These are phyloP conservation scores for Klebsormidium nitens DNA, from an alignment of 139 green algal genomes.

Conservation along the genomic window DNA sequence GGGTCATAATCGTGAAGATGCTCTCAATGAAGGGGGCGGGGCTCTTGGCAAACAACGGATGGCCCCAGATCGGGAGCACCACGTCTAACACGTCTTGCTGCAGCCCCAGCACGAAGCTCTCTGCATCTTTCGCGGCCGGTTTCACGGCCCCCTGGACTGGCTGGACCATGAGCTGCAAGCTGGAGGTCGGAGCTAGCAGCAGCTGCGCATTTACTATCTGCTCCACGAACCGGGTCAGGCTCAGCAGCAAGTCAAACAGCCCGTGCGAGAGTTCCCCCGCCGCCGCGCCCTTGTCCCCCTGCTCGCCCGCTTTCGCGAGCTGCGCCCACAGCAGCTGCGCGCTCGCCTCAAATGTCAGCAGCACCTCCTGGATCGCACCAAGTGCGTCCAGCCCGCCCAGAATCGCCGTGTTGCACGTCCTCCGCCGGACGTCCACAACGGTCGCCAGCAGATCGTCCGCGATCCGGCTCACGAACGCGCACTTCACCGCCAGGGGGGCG, in stretches of 20 bases:
- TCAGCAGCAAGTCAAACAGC: background rate
- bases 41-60: conserved; percentile 39
- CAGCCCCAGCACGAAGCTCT: conserved; percentile 46
- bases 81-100: conserved; percentile 46
- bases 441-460: conserved; percentile 62
- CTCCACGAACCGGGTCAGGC: background rate
- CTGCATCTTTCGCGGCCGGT: conserved; percentile 28
- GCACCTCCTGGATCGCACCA: conserved; percentile 27
- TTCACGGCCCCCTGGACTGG: background rate
- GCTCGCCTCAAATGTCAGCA: conserved; percentile 10
- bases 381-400: conserved; percentile 49
- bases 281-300: background rate
- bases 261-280: background rate
- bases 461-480: conserved; percentile 38
- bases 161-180: background rate
- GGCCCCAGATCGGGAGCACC: conserved; percentile 70
- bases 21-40: conserved; percentile 11
- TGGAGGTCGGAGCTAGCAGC: conserved; percentile 4
- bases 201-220: background rate
- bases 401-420: conserved; percentile 72
- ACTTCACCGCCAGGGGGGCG: too few species aligned
- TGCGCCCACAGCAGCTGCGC: conserved; percentile 26
- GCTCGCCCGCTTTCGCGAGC: background rate
- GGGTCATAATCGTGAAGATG: conserved; percentile 35
- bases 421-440: conserved; percentile 71